phyloP scores from a whole-genome alignment of 495 filamentous ascomycete genomes.

The Penicillium cataractarum region DNA sequence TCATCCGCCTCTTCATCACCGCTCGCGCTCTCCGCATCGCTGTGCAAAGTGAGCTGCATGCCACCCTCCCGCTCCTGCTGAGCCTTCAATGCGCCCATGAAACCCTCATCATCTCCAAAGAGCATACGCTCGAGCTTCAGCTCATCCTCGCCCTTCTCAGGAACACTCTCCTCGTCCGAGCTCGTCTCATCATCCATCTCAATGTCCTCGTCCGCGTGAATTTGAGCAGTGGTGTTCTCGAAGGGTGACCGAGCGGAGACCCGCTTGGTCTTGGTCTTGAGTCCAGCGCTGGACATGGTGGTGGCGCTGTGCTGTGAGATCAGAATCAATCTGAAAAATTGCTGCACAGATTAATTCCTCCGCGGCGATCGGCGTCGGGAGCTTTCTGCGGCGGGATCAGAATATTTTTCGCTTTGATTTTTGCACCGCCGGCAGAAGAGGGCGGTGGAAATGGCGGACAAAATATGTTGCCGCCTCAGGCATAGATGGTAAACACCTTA shows the following conservation, averaged over 20 bases:
- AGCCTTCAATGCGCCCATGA: slow-evolving; percentile 67
- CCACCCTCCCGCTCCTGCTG: slow-evolving; percentile 38
- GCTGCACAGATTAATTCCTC: slow-evolving; percentile 14
- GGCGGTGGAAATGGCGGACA: slow-evolving; percentile 27
- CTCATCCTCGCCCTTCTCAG: slow-evolving; percentile 78
- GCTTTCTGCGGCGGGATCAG: slow-evolving; percentile 29
- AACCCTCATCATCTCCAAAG: slow-evolving; percentile 82
- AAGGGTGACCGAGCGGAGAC: slow-evolving; percentile 30
- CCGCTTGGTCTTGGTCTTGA: slow-evolving; percentile 43
- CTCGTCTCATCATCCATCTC: slow-evolving; percentile 36
- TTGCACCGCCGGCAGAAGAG: slow-evolving; percentile 29
- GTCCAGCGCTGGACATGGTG: slow-evolving; percentile 36
- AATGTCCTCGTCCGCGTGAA: slow-evolving; percentile 30
- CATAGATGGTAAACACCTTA: not conserved
- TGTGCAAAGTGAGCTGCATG: slow-evolving; percentile 38
- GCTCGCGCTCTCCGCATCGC: slow-evolving; percentile 38
- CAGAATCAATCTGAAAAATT: not conserved
- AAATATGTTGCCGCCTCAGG: slow-evolving; percentile 3
- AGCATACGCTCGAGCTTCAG: slow-evolving; percentile 82
- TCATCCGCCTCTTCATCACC: slow-evolving; percentile 37
- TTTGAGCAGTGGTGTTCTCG: slow-evolving; percentile 24
- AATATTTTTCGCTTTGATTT: slow-evolving; percentile 39
- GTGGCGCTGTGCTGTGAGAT: not conserved
- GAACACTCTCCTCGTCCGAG: slow-evolving; percentile 45
- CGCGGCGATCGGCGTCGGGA: slow-evolving; percentile 16